Conservation (phyloP, 2,329 filamentous ascomycete species). For the Alternaria infectoria region DNA sequence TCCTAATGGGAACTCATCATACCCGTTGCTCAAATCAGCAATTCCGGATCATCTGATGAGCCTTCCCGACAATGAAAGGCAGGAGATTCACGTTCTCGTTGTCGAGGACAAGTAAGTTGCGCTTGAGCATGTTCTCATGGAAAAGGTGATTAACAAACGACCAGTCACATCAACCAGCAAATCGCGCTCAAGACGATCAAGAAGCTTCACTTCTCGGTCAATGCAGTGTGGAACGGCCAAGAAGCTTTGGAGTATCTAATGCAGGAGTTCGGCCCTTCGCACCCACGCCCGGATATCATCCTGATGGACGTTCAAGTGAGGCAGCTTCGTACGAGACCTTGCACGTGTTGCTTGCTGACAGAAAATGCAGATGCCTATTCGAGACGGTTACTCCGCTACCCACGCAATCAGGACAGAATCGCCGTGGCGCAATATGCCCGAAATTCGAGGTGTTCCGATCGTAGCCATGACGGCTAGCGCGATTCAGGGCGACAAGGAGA, state of each 20-base stretch:
- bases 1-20: slow-evolving; percentile 28
- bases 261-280: slow-evolving; percentile 57
- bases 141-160: slow-evolving; percentile 8
- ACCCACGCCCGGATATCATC: slow-evolving; percentile 72
- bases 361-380: slow-evolving; percentile 53
- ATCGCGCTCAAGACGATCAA: slow-evolving; percentile 77
- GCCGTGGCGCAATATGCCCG: slow-evolving; percentile 66
- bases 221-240: slow-evolving; percentile 77
- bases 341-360: background rate
- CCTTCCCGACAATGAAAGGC: slow-evolving; percentile 63
- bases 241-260: slow-evolving; percentile 77
- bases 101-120: slow-evolving; percentile 77
- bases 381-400: slow-evolving; percentile 80
- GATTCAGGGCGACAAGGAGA: slow-evolving; percentile 77
- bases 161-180: slow-evolving; percentile 69
- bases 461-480: slow-evolving; percentile 84
- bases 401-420: slow-evolving; percentile 72
- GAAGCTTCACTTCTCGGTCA: slow-evolving; percentile 74
- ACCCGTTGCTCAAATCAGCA: slow-evolving; percentile 31
- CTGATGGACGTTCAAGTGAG: slow-evolving; percentile 81
- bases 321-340: background rate
- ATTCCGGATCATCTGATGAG: slow-evolving; percentile 50
- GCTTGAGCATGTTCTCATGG: background rate
- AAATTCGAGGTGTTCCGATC: slow-evolving; percentile 69
- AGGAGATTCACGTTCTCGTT: slow-evolving; percentile 72